phyloP scores from a whole-genome alignment of 345 rosid species.

The Euphorbia peplus region DNA sequence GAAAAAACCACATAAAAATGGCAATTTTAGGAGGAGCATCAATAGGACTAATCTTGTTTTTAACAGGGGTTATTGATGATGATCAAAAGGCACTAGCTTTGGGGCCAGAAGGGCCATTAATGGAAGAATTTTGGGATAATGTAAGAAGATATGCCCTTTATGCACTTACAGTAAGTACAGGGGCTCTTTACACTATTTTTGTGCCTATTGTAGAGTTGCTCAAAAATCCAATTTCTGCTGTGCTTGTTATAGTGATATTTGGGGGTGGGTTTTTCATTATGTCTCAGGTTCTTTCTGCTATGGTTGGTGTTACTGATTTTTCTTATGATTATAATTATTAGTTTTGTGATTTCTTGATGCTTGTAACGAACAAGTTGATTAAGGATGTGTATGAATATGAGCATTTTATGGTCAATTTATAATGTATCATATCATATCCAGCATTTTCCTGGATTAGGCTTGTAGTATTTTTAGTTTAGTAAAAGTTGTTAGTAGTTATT shows the following conservation, averaged over 20 bases:
- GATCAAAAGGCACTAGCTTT: constrained; percentile 66
- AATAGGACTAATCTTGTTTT: constrained; percentile 43
- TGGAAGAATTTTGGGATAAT: constrained; percentile 97
- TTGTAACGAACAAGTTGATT: no score
- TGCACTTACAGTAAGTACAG: constrained; percentile 88
- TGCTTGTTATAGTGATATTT: constrained; percentile 56
- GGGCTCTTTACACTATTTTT: constrained; percentile 69
- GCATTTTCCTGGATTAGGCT: no score
- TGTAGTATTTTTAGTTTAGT: no score
- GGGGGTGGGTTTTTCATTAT: constrained; percentile 62
- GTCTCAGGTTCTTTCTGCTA: constrained; percentile 76
- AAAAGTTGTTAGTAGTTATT: no score
- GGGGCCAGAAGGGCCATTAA: constrained; percentile 86
- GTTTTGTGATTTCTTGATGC: not conserved
- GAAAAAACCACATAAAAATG: constrained; percentile 36
- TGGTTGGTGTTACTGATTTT: constrained; percentile 80
- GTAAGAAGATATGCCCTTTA: constrained; percentile 92
- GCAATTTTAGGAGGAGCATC: constrained; percentile 54
- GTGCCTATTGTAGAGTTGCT: constrained; percentile 64
- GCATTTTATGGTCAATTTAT: no score
- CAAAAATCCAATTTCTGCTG: constrained; percentile 80
- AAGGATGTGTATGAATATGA: no score
- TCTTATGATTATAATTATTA: constrained; percentile 60
- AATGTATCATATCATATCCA: no score
- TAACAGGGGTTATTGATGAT: constrained; percentile 48